These are phyloP conservation scores for Moricandia moricandioides DNA, from an alignment of 345 rosid species.

Conservation along the genomic window DNA sequence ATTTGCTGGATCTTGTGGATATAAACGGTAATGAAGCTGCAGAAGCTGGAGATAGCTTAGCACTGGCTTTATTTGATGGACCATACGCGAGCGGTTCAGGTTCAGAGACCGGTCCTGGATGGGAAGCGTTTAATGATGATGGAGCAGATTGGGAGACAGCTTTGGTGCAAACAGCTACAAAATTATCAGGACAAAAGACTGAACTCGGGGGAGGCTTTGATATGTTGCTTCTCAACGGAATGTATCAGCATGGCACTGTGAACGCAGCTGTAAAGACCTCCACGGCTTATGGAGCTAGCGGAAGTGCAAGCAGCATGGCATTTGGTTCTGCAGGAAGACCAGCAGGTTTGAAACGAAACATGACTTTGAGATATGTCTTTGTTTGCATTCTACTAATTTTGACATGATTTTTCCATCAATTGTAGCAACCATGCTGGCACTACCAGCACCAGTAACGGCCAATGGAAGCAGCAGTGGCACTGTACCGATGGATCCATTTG, in stretches of 20 bases:
- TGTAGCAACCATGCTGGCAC: conserved; percentile 49
- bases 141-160: conserved; percentile 72
- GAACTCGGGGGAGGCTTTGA: conserved; percentile 43
- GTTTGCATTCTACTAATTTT: not conserved
- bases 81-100: conserved; percentile 20
- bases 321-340: conserved; percentile 57
- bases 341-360: conserved; percentile 24
- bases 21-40: conserved; percentile 31
- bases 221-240: conserved; percentile 41
- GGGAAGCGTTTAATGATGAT: conserved; percentile 70
- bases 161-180: conserved; percentile 63
- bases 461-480: conserved; percentile 25
- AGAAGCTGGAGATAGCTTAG: conserved; percentile 50
- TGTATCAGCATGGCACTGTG: conserved; percentile 38
- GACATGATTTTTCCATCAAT: not conserved
- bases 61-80: conserved; percentile 67
- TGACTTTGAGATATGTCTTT: not conserved
- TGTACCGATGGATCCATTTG: conserved; percentile 54
- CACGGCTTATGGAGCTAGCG: conserved; percentile 37
- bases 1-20: conserved; percentile 57
- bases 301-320: conserved; percentile 69
- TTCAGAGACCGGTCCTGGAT: conserved; percentile 33
- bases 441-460: conserved; percentile 43
- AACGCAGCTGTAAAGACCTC: conserved; percentile 27
- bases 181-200: conserved; percentile 38